These are phyloP conservation scores for Lasiodiplodia gonubiensis DNA, from an alignment of 2,329 filamentous ascomycete species.

Conservation along the genomic window DNA sequence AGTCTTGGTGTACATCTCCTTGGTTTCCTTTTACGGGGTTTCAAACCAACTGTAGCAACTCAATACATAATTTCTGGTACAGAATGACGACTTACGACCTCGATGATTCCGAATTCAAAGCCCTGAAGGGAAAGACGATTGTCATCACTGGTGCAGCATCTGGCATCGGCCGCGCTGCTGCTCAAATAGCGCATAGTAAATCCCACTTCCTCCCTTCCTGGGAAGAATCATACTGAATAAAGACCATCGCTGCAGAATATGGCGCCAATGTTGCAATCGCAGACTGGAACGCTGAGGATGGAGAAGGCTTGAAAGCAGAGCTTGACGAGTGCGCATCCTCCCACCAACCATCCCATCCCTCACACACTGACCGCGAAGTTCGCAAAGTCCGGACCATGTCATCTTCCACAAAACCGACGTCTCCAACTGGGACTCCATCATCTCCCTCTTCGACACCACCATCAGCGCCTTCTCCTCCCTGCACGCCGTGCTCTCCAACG, in stretches of 20 bases:
- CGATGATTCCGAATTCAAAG: constrained; percentile 7
- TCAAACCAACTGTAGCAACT: not conserved
- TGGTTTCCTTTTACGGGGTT: not conserved
- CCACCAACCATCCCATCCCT: not conserved
- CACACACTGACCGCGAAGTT: not conserved
- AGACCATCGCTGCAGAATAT: constrained; percentile 28
- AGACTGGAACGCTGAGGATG: constrained; percentile 33
- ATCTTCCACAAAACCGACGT: constrained; percentile 24
- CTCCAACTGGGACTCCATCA: constrained; percentile 4
- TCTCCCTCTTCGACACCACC: constrained; percentile 26
- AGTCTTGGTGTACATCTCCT: not conserved
- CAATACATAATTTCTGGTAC: too few relatives aligned
- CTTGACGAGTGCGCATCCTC: constrained; percentile 15
- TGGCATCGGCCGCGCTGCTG: constrained; percentile 34
- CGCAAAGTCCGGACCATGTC: constrained; percentile 2
- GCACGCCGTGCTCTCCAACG: constrained; percentile 30
- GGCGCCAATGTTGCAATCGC: constrained; percentile 36
- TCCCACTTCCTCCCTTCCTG: too few relatives aligned
- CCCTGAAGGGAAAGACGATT: constrained; percentile 33
- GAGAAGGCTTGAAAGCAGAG: constrained; percentile 29
- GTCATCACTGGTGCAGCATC: constrained; percentile 36
- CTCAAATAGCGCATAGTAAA: constrained; percentile 34
- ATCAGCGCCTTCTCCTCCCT: constrained; percentile 20
- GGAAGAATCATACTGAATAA: not conserved
- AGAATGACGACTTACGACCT: constrained; percentile 17